These are phyloP conservation scores for Oleoguttula mirabilis DNA, from an alignment of 495 filamentous ascomycete species.

Conservation along the genomic window DNA sequence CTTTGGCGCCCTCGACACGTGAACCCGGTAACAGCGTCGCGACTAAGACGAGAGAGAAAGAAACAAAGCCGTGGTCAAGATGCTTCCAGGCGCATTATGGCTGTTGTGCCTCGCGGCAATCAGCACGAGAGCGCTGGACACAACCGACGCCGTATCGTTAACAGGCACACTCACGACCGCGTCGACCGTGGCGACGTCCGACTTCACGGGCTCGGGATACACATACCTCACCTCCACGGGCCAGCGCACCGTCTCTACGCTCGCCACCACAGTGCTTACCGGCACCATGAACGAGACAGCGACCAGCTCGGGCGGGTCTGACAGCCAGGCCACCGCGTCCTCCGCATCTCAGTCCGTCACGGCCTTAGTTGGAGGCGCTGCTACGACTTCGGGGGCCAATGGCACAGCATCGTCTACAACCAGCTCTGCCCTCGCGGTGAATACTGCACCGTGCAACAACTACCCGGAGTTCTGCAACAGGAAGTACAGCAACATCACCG, in stretches of 20 bases:
- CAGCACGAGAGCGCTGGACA: conserved; percentile 5
- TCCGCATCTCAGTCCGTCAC: neutral
- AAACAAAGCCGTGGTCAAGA: neutral
- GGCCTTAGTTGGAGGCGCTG: neutral
- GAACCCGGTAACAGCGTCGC: too few species aligned
- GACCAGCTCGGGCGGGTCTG: neutral
- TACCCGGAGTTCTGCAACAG: conserved; percentile 73
- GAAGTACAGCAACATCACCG: conserved; percentile 79
- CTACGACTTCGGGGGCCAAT: neutral
- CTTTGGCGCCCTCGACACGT: too few species aligned
- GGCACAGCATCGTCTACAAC: conserved; percentile 11
- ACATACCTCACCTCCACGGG: conserved; percentile 8
- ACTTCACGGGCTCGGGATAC: conserved; percentile 15
- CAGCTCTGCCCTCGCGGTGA: conserved; percentile 21
- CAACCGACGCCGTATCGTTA: conserved; percentile 3
- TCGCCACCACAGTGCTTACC: neutral
- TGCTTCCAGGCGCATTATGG: conserved; percentile 14
- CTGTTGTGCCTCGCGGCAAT: conserved; percentile 12
- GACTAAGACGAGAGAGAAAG: too few species aligned
- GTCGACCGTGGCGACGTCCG: conserved; percentile 5
- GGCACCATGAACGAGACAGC: conserved; percentile 1
- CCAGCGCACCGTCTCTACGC: conserved; percentile 2
- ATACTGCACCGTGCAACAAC: conserved; percentile 60
- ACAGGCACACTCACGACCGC: conserved; percentile 12
- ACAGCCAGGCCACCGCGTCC: conserved; percentile 1